Evolutionary conservation across 2,329 filamentous ascomycete species (phyloP).

Genomic region (Alternaria sp.): DNA sequence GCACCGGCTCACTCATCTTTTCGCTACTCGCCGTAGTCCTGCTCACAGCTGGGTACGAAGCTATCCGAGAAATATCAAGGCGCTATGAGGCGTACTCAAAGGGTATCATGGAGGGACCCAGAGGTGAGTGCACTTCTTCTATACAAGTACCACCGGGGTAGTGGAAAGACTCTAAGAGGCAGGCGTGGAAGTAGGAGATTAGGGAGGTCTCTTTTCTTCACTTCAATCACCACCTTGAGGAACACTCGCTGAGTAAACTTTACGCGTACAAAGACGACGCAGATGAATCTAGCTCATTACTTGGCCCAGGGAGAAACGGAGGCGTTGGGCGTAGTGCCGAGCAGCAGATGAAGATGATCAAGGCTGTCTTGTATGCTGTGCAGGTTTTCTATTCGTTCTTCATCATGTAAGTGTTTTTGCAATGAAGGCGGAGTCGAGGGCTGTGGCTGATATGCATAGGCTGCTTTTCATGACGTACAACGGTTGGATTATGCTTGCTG

Average conservation of each 20-base stretch:
- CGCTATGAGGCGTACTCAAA: constrained; percentile 71
- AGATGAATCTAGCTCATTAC: constrained; percentile 71
- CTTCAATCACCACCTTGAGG: constrained; percentile 22
- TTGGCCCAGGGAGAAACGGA: constrained; percentile 75
- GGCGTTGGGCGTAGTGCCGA: constrained; percentile 63
- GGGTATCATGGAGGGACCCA: constrained; percentile 36
- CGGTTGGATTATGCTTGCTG: constrained; percentile 94
- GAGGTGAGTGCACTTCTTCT: constrained; percentile 39
- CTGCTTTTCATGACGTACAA: constrained; percentile 99
- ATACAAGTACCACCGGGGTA: constrained; percentile 3
- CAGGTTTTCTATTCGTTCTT: constrained; percentile 99
- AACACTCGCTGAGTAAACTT: constrained; percentile 39
- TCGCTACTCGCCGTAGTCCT: constrained; percentile 85
- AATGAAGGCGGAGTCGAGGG: background rate
- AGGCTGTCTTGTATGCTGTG: constrained; percentile 84
- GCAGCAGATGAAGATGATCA: constrained; percentile 77
- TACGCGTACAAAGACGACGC: constrained; percentile 32
- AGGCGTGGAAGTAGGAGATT: constrained; percentile 14
- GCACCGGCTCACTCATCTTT: constrained; percentile 76
- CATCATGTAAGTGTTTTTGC: constrained; percentile 82
- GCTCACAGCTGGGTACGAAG: constrained; percentile 92
- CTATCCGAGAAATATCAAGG: constrained; percentile 77
- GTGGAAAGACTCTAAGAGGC: background rate
- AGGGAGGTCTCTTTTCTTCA: constrained; percentile 16
- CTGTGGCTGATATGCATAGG: constrained; percentile 63